Percentiles rank a stretch among this genome's conserved stretches.
Conservation (phyloP, 1,284 basidiomycete species). For the Rhodotorula sp. region DNA sequence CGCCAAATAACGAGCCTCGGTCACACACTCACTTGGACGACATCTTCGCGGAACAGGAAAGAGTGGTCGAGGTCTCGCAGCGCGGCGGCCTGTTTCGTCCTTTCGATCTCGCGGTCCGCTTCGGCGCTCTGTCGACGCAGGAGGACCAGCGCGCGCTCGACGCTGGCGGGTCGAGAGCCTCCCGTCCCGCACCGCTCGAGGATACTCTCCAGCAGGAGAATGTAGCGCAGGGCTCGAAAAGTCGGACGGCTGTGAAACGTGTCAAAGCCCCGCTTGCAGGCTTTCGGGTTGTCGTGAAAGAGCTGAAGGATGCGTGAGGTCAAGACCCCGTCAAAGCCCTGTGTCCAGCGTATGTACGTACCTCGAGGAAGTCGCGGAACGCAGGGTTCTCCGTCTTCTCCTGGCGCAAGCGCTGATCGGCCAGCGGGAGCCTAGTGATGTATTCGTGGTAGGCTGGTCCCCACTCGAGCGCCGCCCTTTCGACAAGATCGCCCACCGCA, state of each 20-base stretch:
- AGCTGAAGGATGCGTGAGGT: constrained; percentile 53
- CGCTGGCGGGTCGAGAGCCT: constrained; percentile 68
- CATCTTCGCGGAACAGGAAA: too few species aligned
- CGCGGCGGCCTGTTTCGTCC: constrained; percentile 80
- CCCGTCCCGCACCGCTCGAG: constrained; percentile 65
- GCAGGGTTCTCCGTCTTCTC: constrained; percentile 78
- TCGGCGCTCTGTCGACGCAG: constrained; percentile 69
- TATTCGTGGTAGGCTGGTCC: constrained; percentile 80
- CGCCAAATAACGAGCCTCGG: too few species aligned
- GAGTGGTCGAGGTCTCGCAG: constrained; percentile 74
- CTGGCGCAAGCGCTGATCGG: constrained; percentile 80
- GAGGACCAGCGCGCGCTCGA: constrained; percentile 78
- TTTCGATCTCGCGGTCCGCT: constrained; percentile 76
- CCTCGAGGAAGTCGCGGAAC: constrained; percentile 85
- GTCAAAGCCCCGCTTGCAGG: constrained; percentile 78
- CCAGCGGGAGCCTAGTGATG: constrained; percentile 77
- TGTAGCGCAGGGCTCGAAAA: constrained; percentile 82
- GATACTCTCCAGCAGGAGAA: constrained; percentile 77
- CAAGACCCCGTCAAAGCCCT: neutral
- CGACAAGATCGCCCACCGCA: constrained; percentile 84
- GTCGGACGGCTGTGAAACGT: constrained; percentile 86
- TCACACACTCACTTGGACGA: too few species aligned
- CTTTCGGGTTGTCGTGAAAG: constrained; percentile 69
- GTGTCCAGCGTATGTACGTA: constrained; percentile 49
- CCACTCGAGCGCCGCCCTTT: constrained; percentile 85